phyloP scores from a whole-genome alignment of 345 rosid species.

The Eucalyptus regnans region DNA sequence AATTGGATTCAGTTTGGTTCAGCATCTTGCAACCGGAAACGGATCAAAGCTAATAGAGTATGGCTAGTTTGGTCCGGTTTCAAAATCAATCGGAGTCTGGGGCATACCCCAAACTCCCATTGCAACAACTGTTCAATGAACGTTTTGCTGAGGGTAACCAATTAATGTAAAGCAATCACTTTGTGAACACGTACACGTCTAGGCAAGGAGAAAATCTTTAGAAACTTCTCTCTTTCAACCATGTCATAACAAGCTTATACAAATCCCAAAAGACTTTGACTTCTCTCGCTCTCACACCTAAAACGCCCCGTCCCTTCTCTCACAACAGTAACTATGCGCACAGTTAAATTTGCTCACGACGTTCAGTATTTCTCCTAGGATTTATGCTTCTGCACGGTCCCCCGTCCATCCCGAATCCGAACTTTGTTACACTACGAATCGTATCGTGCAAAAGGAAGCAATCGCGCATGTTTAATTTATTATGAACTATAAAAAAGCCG shows the following conservation, averaged over 20 bases:
- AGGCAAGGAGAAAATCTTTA: neutral
- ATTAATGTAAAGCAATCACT: neutral
- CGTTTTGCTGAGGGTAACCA: neutral
- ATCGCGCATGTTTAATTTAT: neutral
- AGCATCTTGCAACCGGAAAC: fast-evolving
- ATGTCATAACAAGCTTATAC: neutral
- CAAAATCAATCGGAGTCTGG: fast-evolving
- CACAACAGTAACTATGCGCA: neutral
- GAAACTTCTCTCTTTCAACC: neutral
- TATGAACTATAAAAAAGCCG: neutral
- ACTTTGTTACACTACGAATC: neutral
- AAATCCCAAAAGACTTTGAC: neutral
- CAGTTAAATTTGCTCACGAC: neutral
- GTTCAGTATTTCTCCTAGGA: neutral
- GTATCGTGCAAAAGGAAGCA: neutral
- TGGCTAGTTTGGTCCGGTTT: fast-evolving
- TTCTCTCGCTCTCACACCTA: neutral
- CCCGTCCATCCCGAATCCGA: neutral
- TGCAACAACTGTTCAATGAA: neutral
- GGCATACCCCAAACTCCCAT: neutral
- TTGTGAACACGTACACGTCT: neutral
- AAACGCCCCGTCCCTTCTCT: neutral
- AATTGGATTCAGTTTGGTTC: neutral
- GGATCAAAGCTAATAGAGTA: fast-evolving
- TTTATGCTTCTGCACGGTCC: neutral